Percentiles rank a stretch among this genome's conserved stretches.
phyloP scores from a whole-genome alignment of 139 green algal genomes.

The Volvox africanus region DNA sequence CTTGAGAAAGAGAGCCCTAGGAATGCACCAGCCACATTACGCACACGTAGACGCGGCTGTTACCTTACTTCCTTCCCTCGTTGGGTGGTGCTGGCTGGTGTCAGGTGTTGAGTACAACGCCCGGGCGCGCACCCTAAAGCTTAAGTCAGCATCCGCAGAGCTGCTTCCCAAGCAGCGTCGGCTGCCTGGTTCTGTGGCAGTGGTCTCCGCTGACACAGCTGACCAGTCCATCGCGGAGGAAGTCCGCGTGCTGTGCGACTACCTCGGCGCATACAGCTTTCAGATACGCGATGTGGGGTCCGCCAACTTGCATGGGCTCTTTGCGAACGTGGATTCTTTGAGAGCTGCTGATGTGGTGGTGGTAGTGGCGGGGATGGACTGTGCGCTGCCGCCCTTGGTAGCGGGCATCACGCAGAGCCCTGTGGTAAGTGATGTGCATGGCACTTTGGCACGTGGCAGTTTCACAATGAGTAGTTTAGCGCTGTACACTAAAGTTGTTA shows the following conservation, averaged over 20 bases:
- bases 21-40: no score
- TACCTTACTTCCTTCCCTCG: no score
- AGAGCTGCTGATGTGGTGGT: constrained; percentile 81
- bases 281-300: constrained; percentile 74
- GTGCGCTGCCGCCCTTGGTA: constrained; percentile 77
- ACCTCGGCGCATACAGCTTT: constrained; percentile 78
- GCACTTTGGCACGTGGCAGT: no score
- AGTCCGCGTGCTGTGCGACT: constrained; percentile 74
- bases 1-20: no score
- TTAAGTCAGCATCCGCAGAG: constrained; percentile 37
- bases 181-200: constrained; percentile 80
- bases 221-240: constrained; percentile 77
- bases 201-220: constrained; percentile 80
- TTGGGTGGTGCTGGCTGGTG: no score
- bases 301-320: constrained; percentile 75
- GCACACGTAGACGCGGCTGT: no score
- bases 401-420: constrained; percentile 84
- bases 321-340: constrained; percentile 49
- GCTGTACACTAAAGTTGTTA: no score
- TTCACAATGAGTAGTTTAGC: no score
- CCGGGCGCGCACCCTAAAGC: constrained; percentile 53
- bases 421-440: constrained; percentile 58
- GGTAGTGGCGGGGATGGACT: constrained; percentile 85
- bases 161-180: constrained; percentile 48
- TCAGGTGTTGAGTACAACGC: constrained; percentile 71